Percentiles rank a stretch among this genome's conserved stretches.
Evolutionary conservation across 2,329 filamentous ascomycete genomes (phyloP).

Genomic region (Fusarium clavum): DNA sequence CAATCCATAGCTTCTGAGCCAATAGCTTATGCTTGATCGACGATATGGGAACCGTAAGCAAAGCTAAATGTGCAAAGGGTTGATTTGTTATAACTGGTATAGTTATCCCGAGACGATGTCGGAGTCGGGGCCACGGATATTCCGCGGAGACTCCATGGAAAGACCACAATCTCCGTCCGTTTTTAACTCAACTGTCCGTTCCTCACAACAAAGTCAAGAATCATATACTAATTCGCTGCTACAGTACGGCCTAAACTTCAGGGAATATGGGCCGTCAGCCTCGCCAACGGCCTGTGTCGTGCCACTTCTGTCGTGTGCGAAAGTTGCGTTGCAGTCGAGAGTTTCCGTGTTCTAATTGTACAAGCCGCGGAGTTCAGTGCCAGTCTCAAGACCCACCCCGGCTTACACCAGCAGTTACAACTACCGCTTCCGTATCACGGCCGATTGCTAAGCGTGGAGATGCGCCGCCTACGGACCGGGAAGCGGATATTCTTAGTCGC

Average conservation of each 20-base stretch:
- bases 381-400: conserved; percentile 43
- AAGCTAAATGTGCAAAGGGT: not conserved
- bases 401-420: not conserved
- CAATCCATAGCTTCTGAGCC: not conserved
- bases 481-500: conserved; percentile 39
- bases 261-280: conserved; percentile 49
- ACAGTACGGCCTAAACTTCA: not conserved
- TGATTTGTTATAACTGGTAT: conserved; percentile 1
- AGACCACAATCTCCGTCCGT: conserved; percentile 1
- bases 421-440: conserved; percentile 23
- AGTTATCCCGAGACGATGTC: conserved; percentile 8
- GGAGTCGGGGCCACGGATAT: conserved; percentile 31
- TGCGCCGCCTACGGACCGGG: conserved; percentile 5
- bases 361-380: conserved; percentile 51
- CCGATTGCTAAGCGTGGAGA: conserved; percentile 21
- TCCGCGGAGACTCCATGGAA: conserved; percentile 44
- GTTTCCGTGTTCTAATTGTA: conserved; percentile 54
- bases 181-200: conserved; percentile 22
- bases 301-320: conserved; percentile 51
- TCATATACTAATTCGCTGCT: not conserved
- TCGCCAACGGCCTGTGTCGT: conserved; percentile 52
- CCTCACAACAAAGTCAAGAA: conserved; percentile 10
- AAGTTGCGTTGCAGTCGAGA: conserved; percentile 53
- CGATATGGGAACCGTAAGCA: conserved; percentile 3
- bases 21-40: conserved; percentile 4